Conservation (phyloP, 164 flowering plant species). For the Tinospora cordifolia region DNA sequence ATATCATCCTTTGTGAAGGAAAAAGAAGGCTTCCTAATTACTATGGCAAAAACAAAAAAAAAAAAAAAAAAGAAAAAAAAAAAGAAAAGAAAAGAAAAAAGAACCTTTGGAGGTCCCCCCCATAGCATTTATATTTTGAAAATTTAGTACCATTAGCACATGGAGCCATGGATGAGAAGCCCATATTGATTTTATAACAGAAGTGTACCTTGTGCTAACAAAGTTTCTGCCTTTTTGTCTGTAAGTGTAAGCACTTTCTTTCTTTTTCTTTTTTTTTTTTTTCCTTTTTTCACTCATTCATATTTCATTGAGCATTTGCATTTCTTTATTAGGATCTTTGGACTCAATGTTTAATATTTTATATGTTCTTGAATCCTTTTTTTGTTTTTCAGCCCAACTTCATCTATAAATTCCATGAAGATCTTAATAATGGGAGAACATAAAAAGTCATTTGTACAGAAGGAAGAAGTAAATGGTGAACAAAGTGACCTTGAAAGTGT, state of each 20-base stretch:
- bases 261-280: too few species aligned
- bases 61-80: neutral
- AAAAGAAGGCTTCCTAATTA: neutral
- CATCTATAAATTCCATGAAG: too few species aligned
- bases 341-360: neutral
- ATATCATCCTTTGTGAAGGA: slow-evolving; percentile 3
- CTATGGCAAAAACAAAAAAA: neutral
- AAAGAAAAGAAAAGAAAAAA: neutral
- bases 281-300: neutral
- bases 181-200: neutral
- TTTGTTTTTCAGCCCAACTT: neutral
- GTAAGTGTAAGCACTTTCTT: neutral
- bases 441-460: too few species aligned
- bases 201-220: neutral
- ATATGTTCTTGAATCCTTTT: neutral
- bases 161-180: neutral
- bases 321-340: neutral
- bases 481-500: too few species aligned
- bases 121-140: neutral
- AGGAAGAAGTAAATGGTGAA: too few species aligned
- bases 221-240: neutral
- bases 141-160: neutral
- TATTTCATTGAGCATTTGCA: neutral
- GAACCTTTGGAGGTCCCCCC: neutral
- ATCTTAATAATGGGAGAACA: too few species aligned